Evolutionary conservation across 1,139 yeast species (phyloP), one percentile per base, ranked within the genome.

Genomic region (Pichia sp.): DNA sequence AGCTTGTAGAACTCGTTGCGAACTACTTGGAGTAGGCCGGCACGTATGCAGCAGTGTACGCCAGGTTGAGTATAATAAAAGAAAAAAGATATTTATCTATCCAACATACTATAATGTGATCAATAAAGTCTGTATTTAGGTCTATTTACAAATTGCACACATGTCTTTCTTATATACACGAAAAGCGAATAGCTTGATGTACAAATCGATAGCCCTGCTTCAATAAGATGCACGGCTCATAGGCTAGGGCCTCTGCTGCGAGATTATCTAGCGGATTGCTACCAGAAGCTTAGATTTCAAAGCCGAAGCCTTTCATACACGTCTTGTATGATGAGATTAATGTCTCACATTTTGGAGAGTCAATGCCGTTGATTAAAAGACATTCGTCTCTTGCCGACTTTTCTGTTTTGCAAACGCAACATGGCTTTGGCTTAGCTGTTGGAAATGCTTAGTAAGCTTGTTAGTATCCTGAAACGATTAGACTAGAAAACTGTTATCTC

Each of bases 221-320:
- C 26, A 23, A n/a, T 23, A 23, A 23, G 26, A 23, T 23, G 13
- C 36, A 32, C 10, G 36, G 36, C 36, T 32, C 26, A 23, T 23
- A 23, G 26, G 26, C 26, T 23, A 23, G 26, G 26, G 26, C 26
- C 26, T 23, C 26, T 23, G 26, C 26, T 23, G 26, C 26, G 26
- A 23, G 26, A 4, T 23, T 23, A 23, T 23, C 26, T 23, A 23
- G 26, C 26, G 26, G 26, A 23, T 23, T 23, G 26, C 26, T 23
- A 23, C 26, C 36, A 32, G 13, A 32, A 3, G 16, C 71, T 45
- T 61, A 63, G 52, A 79, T 72, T 40, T 73, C 80, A 70, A 92
- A 93, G 0, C 98, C 98, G 68, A 73, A 92, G 38, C 96, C 90
- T 70, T 85, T 85, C 99, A 93, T 93, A 73, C 99, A 93, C 43